phyloP scores from a whole-genome alignment of 306 rosid genomes.

The Pyrus betulifolia region DNA sequence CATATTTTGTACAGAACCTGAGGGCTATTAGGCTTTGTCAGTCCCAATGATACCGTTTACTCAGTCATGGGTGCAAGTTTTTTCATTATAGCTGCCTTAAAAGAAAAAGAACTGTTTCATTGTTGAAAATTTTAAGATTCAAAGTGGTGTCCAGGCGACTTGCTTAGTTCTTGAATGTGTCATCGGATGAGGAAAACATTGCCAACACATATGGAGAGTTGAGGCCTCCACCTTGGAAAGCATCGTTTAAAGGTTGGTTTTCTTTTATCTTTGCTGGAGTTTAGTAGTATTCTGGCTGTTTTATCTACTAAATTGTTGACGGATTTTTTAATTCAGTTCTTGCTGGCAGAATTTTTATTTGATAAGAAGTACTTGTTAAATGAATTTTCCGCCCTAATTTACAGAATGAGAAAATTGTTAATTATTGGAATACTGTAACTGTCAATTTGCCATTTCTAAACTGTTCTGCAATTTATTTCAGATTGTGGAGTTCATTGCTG shows the following conservation, averaged over 20 bases:
- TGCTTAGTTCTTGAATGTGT: slow-evolving; percentile 71
- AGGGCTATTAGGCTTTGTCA: not conserved
- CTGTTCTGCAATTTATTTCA: slow-evolving; percentile 27
- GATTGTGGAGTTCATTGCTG: slow-evolving; percentile 95
- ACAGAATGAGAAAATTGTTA: not conserved
- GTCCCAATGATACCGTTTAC: not conserved
- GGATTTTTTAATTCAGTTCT: not conserved
- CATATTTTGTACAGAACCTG: not conserved
- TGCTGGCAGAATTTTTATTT: not conserved
- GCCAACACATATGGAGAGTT: slow-evolving; percentile 94
- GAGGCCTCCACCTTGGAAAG: slow-evolving; percentile 97
- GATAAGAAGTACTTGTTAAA: not conserved
- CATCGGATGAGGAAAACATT: slow-evolving; percentile 67
- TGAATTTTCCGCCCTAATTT: not conserved
- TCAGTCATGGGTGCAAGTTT: not conserved
- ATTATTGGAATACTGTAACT: not conserved
- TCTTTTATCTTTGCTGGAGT: not conserved
- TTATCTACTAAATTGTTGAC: not conserved
- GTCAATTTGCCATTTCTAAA: slow-evolving; percentile 5
- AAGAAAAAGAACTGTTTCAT: not conserved
- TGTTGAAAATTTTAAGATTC: not conserved
- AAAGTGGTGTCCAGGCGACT: slow-evolving; percentile 54
- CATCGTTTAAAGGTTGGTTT: slow-evolving; percentile 83
- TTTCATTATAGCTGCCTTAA: not conserved
- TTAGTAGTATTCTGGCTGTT: not conserved